Conservation (phyloP, 2,329 filamentous ascomycete genomes). For the Alternaria sp. region DNA sequence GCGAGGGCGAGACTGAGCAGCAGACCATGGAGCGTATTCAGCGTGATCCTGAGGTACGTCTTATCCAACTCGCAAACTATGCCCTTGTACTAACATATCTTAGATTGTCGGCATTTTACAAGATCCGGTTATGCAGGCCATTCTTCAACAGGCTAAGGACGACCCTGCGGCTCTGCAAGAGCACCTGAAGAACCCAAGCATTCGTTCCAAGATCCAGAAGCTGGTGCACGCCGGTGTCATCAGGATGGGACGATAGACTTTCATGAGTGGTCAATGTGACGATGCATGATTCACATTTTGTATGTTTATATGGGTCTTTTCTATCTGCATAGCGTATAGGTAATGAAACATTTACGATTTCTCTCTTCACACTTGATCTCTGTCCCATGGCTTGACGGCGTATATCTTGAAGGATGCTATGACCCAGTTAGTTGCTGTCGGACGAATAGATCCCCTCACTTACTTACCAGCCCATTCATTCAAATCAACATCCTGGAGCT, state of each 20-base stretch:
- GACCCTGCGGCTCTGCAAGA: slow-evolving; percentile 93
- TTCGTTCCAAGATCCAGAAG: slow-evolving; percentile 92
- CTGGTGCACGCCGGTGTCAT: slow-evolving; percentile 93
- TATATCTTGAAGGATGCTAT: slow-evolving; percentile 60
- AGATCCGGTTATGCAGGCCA: slow-evolving; percentile 97
- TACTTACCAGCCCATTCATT: slow-evolving; percentile 27
- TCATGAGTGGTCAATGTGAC: not conserved
- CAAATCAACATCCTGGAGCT: slow-evolving; percentile 45
- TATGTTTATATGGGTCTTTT: slow-evolving; percentile 3
- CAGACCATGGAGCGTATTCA: slow-evolving; percentile 91
- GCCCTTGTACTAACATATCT: slow-evolving; percentile 30
- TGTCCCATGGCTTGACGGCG: slow-evolving; percentile 52
- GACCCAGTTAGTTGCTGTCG: slow-evolving; percentile 6
- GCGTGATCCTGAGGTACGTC: slow-evolving; percentile 85
- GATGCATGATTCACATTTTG: not conserved
- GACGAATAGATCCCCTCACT: not conserved
- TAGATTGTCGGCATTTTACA: slow-evolving; percentile 89
- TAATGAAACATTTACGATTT: slow-evolving; percentile 15
- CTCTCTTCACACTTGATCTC: not conserved
- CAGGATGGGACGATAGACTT: slow-evolving; percentile 67
- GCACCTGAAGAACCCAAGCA: slow-evolving; percentile 92
- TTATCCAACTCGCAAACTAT: not conserved
- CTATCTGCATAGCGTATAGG: slow-evolving; percentile 32
- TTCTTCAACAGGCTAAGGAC: slow-evolving; percentile 93
- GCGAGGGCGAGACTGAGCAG: slow-evolving; percentile 94